Evolutionary conservation across 108 stramenopile genomes (phyloP).

Genomic region (Nitzschia sp.): DNA sequence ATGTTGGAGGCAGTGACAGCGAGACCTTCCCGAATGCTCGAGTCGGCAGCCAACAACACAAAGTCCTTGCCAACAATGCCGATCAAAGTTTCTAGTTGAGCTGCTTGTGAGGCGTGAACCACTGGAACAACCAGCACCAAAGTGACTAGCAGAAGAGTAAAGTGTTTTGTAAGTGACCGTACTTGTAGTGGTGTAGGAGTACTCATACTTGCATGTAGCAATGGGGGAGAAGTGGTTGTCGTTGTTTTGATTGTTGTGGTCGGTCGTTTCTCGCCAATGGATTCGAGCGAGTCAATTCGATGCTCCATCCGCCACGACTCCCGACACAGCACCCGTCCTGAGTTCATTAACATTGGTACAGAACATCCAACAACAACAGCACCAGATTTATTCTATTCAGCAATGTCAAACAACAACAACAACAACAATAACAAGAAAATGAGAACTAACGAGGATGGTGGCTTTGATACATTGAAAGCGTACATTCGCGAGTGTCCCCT

Average conservation of each 20-base stretch:
- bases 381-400: not conserved
- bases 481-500: slow-evolving; percentile 35
- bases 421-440: slow-evolving; percentile 12
- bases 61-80: slow-evolving; percentile 78
- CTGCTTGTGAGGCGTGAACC: slow-evolving; percentile 28
- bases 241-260: too few species aligned
- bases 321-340: too few species aligned
- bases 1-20: slow-evolving; percentile 63
- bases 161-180: too few species aligned
- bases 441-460: slow-evolving; percentile 11
- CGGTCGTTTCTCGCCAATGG: too few species aligned
- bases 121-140: not conserved
- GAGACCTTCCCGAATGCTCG: slow-evolving; percentile 52
- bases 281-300: too few species aligned
- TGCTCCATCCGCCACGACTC: too few species aligned
- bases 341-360: too few species aligned
- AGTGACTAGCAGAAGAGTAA: too few species aligned
- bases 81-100: slow-evolving; percentile 67
- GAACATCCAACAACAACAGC: not conserved
- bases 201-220: too few species aligned
- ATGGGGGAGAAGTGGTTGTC: too few species aligned
- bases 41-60: slow-evolving; percentile 74
- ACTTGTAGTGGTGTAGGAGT: too few species aligned
- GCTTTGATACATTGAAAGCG: slow-evolving; percentile 25
- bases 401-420: not conserved